phyloP scores from a whole-genome alignment of 768 basidiomycete species.

The Neoboletus subvelutipes region DNA sequence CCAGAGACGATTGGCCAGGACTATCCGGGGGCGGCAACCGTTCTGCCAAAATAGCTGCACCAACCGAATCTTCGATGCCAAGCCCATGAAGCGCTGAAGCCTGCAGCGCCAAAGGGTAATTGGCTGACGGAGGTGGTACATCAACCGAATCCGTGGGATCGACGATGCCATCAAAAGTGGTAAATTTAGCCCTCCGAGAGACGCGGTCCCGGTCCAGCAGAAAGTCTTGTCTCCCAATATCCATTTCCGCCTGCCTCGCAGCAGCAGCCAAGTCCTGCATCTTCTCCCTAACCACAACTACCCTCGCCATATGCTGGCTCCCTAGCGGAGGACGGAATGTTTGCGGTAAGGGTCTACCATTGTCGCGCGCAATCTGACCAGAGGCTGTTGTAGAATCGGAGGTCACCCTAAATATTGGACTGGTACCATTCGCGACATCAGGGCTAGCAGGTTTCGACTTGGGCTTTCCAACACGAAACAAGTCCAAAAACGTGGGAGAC shows the following conservation, averaged over 20 bases:
- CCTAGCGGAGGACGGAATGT: slow-evolving; percentile 32
- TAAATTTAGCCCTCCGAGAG: slow-evolving; percentile 39
- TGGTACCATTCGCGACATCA: slow-evolving; percentile 35
- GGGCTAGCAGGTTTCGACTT: slow-evolving; percentile 64
- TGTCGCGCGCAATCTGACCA: slow-evolving; percentile 39
- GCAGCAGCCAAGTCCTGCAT: slow-evolving; percentile 69
- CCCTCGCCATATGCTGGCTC: slow-evolving; percentile 51
- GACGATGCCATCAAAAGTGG: slow-evolving; percentile 56
- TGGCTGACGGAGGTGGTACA: slow-evolving; percentile 64
- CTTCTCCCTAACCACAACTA: slow-evolving; percentile 82
- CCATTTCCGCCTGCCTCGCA: slow-evolving; percentile 73
- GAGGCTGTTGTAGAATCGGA: slow-evolving; percentile 60
- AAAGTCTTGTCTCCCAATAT: slow-evolving; percentile 57
- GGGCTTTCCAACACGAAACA: slow-evolving; percentile 67
- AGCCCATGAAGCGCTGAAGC: slow-evolving; percentile 71
- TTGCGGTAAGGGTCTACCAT: slow-evolving; percentile 38
- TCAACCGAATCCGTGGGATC: slow-evolving; percentile 87
- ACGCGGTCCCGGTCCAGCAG: slow-evolving; percentile 44
- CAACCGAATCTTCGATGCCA: slow-evolving; percentile 71
- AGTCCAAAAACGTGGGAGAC: slow-evolving; percentile 57
- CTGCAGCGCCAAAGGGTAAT: slow-evolving; percentile 73
- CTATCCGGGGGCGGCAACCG: slow-evolving; percentile 64
- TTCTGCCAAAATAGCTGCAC: slow-evolving; percentile 74
- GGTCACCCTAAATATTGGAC: slow-evolving; percentile 60
- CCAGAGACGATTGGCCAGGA: slow-evolving; percentile 56